phyloP scores from a whole-genome alignment of 139 green algal species.

The Klebsormidium nitens region DNA sequence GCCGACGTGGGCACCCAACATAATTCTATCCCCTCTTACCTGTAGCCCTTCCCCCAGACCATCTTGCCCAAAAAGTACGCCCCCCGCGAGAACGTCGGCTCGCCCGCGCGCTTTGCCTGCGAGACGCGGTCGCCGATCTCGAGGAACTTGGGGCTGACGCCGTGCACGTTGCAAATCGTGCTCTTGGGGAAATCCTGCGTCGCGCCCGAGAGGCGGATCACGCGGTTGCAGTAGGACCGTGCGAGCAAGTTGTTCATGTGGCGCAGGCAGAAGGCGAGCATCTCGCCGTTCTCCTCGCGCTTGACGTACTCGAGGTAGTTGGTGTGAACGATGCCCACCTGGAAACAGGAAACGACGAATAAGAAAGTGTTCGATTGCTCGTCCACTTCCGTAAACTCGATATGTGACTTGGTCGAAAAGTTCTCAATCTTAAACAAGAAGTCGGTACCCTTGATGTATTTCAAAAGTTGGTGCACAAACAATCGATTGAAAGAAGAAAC shows the following conservation, averaged over 20 bases:
- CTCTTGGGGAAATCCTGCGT: slow-evolving; percentile 87
- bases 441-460: too few species aligned
- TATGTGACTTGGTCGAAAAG: too few species aligned
- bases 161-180: slow-evolving; percentile 90
- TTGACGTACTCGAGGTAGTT: slow-evolving; percentile 98
- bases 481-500: too few species aligned
- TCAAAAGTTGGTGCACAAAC: too few species aligned
- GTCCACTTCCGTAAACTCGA: too few species aligned
- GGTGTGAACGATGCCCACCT: slow-evolving; percentile 97
- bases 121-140: slow-evolving; percentile 59
- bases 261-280: slow-evolving; percentile 64
- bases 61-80: slow-evolving; percentile 97
- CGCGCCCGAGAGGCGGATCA: slow-evolving; percentile 92
- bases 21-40: too few species aligned
- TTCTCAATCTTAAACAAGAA: too few species aligned
- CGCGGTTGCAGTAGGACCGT: slow-evolving; percentile 78
- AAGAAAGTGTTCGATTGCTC: too few species aligned
- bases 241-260: slow-evolving; percentile 76
- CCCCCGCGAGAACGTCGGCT: slow-evolving; percentile 57
- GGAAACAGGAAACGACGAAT: too few species aligned
- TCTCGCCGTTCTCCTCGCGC: slow-evolving; percentile 62
- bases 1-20: not conserved
- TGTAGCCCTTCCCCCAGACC: slow-evolving; percentile 98
- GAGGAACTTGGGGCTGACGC: slow-evolving; percentile 85
- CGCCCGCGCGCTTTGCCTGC: not conserved